Evolutionary conservation across 2,329 filamentous ascomycete genomes (phyloP), one percentile per base, ranked within the genome.

Genomic region (Fusarium staphyleae): DNA sequence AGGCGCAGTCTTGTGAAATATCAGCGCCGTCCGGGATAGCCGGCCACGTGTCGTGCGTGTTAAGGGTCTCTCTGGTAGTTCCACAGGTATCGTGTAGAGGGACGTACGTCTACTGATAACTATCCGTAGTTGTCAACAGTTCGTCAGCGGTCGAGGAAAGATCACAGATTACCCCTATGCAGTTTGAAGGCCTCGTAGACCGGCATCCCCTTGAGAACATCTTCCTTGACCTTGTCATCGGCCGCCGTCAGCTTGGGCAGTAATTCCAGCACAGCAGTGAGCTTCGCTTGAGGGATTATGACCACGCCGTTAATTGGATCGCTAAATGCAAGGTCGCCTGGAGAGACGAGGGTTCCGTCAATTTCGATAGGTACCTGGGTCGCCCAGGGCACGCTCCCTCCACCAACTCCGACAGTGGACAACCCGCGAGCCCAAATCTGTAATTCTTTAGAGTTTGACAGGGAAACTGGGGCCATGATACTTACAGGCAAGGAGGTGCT

Each of bases 291-390:
- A 1, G 89, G 89, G 51, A 92, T 87, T 22, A 84, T 79, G 11
- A 90, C 87, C 1, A 88, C 82, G 1, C 87, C 89, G 59, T 90
- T 88, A n/a, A 77, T 74, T 4, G 84, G 80, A 69, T 92, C 89
- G 49, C 84, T 82, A 71, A 90, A 86, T 37, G 90, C 78, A 30
- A 91, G 78, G 70, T 92, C 89, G 7, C 88, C 87, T 70, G 74
- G 78, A 14, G 61, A 69, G 41, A 81, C 69, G 29, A 71, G 53
- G 34, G 76, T 74, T 33, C 76, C 78, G 36, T 77, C 72, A 37
- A 81, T 72, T 14, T 74, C 60, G 14, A 81, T 62, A 24, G 77
- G 71, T 13, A 79, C 74, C 62, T 81, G 73, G 19, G 79, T 72
- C 3, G 81, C 81, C 71, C 84, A 83, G 39, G 84, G 78, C 58